Evolutionary conservation across 345 rosid species (phyloP).

Genomic region (Pelargonium nanum): DNA sequence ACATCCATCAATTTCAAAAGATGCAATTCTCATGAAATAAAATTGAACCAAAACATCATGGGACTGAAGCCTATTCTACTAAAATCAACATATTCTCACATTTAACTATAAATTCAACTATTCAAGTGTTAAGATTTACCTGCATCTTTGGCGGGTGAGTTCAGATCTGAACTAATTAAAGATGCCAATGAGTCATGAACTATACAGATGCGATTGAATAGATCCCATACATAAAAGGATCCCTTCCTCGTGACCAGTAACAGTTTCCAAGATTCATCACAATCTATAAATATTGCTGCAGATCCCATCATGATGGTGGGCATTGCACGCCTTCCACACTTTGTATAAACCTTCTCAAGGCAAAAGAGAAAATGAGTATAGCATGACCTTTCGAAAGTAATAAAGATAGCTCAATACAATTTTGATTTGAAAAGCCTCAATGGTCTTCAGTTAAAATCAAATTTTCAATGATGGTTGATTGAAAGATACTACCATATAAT

Average conservation of each 20-base stretch:
- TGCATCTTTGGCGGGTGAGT: constrained; percentile 44
- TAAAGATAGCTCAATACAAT: no score
- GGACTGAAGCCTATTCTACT: no score
- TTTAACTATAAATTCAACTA: no score
- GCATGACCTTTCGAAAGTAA: not conserved
- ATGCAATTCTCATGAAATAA: no score
- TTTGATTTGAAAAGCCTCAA: no score
- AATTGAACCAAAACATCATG: no score
- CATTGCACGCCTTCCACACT: constrained; percentile 91
- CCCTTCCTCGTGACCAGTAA: constrained; percentile 82
- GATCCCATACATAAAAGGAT: constrained; percentile 77
- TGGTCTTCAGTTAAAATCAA: no score
- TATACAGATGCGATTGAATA: constrained; percentile 58
- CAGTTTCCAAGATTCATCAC: constrained; percentile 88
- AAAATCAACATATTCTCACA: not conserved
- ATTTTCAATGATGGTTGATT: no score
- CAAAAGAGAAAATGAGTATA: not conserved
- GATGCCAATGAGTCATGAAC: constrained; percentile 77
- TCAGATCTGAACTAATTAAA: constrained; percentile 43
- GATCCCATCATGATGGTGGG: constrained; percentile 96
- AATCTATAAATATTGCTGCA: constrained; percentile 82
- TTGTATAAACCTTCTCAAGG: constrained; percentile 63
- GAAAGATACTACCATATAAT: not conserved
- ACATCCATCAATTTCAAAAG: not conserved
- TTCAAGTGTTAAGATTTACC: constrained; percentile 13